phyloP scores from a whole-genome alignment of 306 rosid genomes.

The Fragaria iinumae region DNA sequence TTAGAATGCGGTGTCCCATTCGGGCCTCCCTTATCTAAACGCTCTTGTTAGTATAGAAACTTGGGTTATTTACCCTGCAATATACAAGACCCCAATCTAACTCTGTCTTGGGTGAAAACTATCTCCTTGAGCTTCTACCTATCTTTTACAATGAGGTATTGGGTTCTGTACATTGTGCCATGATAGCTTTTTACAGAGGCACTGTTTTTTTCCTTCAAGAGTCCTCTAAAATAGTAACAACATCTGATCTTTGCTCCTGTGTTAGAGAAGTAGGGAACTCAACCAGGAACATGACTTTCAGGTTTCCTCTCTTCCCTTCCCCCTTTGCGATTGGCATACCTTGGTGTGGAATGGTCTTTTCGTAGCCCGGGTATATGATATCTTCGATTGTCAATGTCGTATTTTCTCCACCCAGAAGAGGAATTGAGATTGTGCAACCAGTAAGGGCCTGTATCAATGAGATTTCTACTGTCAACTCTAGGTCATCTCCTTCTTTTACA shows the following conservation, averaged over 20 bases:
- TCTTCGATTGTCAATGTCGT: slow-evolving; percentile 47
- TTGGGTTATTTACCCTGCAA: slow-evolving; percentile 10
- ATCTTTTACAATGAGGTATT: background rate
- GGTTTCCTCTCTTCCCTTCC: slow-evolving; percentile 54
- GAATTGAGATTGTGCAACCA: slow-evolving; percentile 56
- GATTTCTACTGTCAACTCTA: slow-evolving; percentile 54
- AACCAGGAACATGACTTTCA: slow-evolving; percentile 59
- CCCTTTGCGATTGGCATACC: slow-evolving; percentile 65
- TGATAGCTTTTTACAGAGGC: background rate
- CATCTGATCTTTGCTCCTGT: slow-evolving; percentile 50
- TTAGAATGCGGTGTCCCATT: background rate
- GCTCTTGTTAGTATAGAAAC: background rate
- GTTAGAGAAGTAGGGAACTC: slow-evolving; percentile 62
- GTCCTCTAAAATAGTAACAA: slow-evolving; percentile 45
- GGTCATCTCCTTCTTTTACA: slow-evolving; percentile 73
- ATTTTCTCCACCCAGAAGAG: slow-evolving; percentile 59
- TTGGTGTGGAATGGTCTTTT: slow-evolving; percentile 48
- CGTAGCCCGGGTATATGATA: slow-evolving; percentile 56
- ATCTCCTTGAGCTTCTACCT: slow-evolving; percentile 14
- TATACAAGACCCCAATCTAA: background rate
- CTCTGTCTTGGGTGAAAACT: background rate
- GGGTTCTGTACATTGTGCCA: slow-evolving; percentile 2
- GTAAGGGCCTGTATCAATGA: slow-evolving; percentile 69
- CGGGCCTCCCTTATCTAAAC: background rate
- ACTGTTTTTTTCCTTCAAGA: slow-evolving; percentile 9